Conservation (phyloP, 108 stramenopile genomes). For the Cyclotella atomus region DNA sequence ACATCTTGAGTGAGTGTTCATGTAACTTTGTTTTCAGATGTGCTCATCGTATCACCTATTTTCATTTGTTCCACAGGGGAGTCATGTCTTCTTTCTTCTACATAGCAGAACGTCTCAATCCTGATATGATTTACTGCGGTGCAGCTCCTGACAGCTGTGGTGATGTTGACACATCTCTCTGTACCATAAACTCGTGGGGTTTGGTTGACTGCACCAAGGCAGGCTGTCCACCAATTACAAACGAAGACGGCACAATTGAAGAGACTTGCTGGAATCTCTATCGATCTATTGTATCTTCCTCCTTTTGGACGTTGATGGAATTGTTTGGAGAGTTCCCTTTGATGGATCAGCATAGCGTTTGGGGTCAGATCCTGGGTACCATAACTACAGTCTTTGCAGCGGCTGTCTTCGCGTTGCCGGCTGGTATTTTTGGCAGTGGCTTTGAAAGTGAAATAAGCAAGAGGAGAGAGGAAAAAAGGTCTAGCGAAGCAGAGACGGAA, state of each 20-base stretch:
- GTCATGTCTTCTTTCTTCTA: constrained; percentile 73
- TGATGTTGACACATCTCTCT: constrained; percentile 67
- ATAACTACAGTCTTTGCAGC: constrained; percentile 90
- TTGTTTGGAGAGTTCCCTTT: constrained; percentile 93
- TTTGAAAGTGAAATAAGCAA: constrained; percentile 82
- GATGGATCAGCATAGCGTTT: constrained; percentile 73
- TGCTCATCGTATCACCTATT: not conserved
- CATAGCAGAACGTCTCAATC: constrained; percentile 79
- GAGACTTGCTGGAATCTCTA: constrained; percentile 83
- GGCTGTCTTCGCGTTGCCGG: constrained; percentile 90
- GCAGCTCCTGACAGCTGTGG: constrained; percentile 49
- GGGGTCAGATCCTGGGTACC: constrained; percentile 81
- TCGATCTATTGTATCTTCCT: constrained; percentile 66
- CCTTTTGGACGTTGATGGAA: constrained; percentile 86
- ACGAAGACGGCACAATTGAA: constrained; percentile 17
- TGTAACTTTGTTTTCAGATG: not conserved
- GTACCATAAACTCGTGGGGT: constrained; percentile 72
- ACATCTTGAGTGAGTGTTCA: too few relatives aligned
- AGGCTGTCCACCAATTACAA: constrained; percentile 52
- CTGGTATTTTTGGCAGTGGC: constrained; percentile 87
- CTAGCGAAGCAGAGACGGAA: constrained; percentile 1
- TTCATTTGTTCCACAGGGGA: constrained; percentile 1
- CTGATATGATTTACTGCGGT: constrained; percentile 85
- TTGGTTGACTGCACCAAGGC: constrained; percentile 72
- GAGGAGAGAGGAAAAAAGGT: constrained; percentile 26